A percentile compares a stretch with the other conserved stretches of the same genome.
Conservation (phyloP, 163 green algal species). For the Scenedesmus sp. region DNA sequence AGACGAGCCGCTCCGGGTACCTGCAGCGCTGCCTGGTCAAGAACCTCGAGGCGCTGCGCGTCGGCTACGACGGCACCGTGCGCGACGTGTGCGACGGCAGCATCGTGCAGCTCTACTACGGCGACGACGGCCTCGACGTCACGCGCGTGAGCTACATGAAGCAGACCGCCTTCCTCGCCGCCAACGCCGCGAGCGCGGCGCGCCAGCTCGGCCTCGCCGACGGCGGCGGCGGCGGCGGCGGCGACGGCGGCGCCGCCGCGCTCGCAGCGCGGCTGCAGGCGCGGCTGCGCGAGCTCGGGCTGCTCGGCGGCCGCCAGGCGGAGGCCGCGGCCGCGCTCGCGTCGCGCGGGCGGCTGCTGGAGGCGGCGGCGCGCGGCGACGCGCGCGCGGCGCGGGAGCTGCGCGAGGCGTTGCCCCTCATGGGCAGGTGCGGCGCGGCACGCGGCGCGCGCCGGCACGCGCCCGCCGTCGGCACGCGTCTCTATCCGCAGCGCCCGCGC, state of each 20-base stretch:
- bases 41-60: slow-evolving; percentile 91
- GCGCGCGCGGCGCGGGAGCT: slow-evolving; percentile 16
- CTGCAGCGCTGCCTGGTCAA: slow-evolving; percentile 93
- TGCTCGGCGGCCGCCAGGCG: slow-evolving; percentile 6
- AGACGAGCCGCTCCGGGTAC: slow-evolving; percentile 92
- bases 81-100: slow-evolving; percentile 87
- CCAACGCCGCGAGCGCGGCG: slow-evolving; percentile 63
- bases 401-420: slow-evolving; percentile 23
- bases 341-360: slow-evolving; percentile 3
- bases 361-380: slow-evolving; percentile 10
- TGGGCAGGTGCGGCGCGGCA: background rate
- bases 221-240: background rate
- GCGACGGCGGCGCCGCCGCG: background rate
- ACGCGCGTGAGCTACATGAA: slow-evolving; percentile 61
- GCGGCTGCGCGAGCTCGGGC: background rate
- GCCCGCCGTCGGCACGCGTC: too few species aligned
- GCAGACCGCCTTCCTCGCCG: slow-evolving; percentile 78
- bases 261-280: background rate
- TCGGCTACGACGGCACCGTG: slow-evolving; percentile 95
- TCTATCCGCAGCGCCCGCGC: too few species aligned
- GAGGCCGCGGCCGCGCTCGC: slow-evolving; percentile 23
- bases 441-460: too few species aligned
- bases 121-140: slow-evolving; percentile 95
- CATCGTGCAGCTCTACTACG: slow-evolving; percentile 86
- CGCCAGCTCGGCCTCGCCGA: slow-evolving; percentile 55